Conservation (phyloP, 1,284 basidiomycete genomes). For the Peniophora sp. region DNA sequence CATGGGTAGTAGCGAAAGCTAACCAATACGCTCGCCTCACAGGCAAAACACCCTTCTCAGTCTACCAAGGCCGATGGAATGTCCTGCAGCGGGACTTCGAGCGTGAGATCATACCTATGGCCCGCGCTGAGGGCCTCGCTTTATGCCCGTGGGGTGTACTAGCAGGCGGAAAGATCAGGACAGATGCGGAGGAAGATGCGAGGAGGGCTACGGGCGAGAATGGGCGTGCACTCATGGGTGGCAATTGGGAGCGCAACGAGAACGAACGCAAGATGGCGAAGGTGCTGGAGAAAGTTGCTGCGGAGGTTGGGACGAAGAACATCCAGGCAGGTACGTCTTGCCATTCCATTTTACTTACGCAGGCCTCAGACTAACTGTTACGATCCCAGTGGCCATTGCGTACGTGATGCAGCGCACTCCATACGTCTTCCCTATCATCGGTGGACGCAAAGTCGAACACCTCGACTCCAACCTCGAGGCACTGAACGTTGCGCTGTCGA, state of each 20-base stretch:
- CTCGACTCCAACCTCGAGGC: not conserved
- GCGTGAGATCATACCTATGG: conserved; percentile 58
- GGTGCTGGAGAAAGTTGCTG: conserved; percentile 12
- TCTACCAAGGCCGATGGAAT: conserved; percentile 52
- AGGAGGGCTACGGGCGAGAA: not conserved
- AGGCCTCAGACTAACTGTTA: not conserved
- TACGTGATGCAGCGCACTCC: not conserved
- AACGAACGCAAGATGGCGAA: conserved; percentile 18
- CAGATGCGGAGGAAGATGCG: not conserved
- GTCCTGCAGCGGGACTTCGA: conserved; percentile 44
- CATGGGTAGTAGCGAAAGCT: conserved; percentile 45
- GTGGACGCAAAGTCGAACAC: not conserved
- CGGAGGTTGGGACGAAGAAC: conserved; percentile 12
- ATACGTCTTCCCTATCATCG: not conserved
- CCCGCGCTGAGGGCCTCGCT: conserved; percentile 21
- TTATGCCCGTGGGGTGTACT: not conserved
- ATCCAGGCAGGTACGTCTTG: conserved; percentile 7
- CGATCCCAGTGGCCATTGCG: not conserved
- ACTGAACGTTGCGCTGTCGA: not conserved
- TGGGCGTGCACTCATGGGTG: conserved; percentile 12
- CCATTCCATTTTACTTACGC: not conserved
- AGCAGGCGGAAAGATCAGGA: not conserved
- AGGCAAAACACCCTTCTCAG: conserved; percentile 42
- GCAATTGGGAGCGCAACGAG: conserved; percentile 22
- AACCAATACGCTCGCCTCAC: conserved; percentile 44